Base-by-base conservation (phyloP, 305 asterid species). In the Fraxinus baroniana region DNA sequence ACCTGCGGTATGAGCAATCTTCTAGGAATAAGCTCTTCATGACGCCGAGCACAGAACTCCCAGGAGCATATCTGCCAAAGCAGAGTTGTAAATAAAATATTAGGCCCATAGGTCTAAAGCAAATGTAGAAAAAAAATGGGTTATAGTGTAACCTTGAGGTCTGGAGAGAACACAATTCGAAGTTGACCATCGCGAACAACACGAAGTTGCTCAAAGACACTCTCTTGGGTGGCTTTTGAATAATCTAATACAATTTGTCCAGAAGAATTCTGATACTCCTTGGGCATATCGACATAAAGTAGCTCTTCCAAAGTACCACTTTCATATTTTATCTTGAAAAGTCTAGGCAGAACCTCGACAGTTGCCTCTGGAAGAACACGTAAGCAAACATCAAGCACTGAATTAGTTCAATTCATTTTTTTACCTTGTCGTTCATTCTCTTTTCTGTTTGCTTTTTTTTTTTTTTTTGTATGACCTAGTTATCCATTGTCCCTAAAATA, bases 31-130 rank as follows among this genome's bases (percentile, higher is more conserved):
- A 86, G 86, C 78, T 89, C 91, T 46, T 88, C 88, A 18, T 89
- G 94, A 49, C 82, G 85, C 57, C 88, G 85, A 66, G 89, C 87
- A 76, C 94, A 91, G 52, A 91, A 91, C 80, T 91, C 93, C 93
- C 93, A 91, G 13, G 87, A 85, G 86, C 87, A 80, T 32, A 91
- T 88, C 91, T 91, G 80, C 18, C 74, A 84, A 44, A 52, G 62
- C 52, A 76, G 57, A 80, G 30, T 2, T 4, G 1, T 17, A 5
- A 26, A 72, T 64, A 37, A 74, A 55, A 33, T 7, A 15, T 13
- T 30, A 82, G 30, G 28, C 28, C 44, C 18, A 74, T 22, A 6
- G 20, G 17, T 17, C 20, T 17, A 76, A 39, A 44, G 52, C 71
- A 77, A 30, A 5, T 35, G 73, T 3, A 62, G 28, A 26, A 52